Evolutionary conservation across 2,329 filamentous ascomycete species (phyloP), one percentile per base, ranked within the genome.

Genomic region (Fusarium sp.): DNA sequence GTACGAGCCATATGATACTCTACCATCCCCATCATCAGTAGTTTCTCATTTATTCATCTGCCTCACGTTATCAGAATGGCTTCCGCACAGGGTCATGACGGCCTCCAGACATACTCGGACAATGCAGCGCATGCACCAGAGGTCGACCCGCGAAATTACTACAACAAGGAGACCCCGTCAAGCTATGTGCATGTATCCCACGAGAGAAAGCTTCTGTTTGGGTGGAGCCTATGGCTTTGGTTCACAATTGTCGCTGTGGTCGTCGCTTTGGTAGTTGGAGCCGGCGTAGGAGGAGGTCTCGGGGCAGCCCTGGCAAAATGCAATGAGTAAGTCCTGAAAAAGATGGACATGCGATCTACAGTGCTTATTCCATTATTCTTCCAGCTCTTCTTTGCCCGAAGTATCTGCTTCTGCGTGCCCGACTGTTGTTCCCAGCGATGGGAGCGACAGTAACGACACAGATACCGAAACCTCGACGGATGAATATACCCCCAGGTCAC

Each of bases 211-310:
- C 23, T 42, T 0, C 52, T 58, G 0, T 53, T 58, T n/a, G 57
- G 59, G 0, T 1, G 57, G 9, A 58, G 47, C 19, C 11, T 39
- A 1, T 57, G 33, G 46, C 13, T 21, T 0, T 21, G 62, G 1
- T 44, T 53, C 14, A 33, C 53, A 0, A 6, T 62, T 3, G 35
- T 62, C 29, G 59, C 57, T 2, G 19, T 42, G 1, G 6, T 53
- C 4, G 62, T 58, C 0, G 47, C 59, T 1, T 2, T 58, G 10
- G 10, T 62, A 1, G 39, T 63, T 0, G 59, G 59, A 10, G 59
- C 38, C 7, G 44, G 42, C 5, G 17, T 62, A 0, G 59, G 58
- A 3, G 59, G 59, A n/a, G 59, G 59, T 23, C 7, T 62, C 6
- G 59, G 59, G 21, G 59, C 59, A 43, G 53, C 59, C 29, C 21